Base-by-base conservation (phyloP, 768 basidiomycete genomes). In the Termitomyces heimii region DNA sequence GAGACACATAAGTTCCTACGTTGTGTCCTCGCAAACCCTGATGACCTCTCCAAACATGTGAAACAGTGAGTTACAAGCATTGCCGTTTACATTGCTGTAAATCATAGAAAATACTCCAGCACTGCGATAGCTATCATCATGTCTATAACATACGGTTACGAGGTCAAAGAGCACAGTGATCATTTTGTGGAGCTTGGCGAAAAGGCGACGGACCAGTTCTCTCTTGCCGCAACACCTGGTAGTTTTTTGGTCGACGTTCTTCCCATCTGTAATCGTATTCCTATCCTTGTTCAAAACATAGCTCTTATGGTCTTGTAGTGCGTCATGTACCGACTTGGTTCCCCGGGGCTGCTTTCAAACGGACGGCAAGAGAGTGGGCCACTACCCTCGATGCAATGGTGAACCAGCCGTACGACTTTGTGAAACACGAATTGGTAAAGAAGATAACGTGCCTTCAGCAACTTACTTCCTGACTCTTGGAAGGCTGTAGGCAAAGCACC, bases 141-240 rank as follows among this genome's bases (percentile, higher is more conserved):
- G 29, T 29, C 29, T 29, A 29, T 29, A 29, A 29, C 29, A 29
- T 29, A 29, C 29, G 29, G 29, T 82, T 82, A 82, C 65, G 74
- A 80, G 60, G 77, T 77, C 51, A 74, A 76, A 58, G 78, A 80
- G 61, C 65, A 66, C 45, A 68, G 74, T 49, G 81, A 83, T 62
- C 79, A 80, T 9, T 78, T 81, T 59, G 73, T 83, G n/a, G n/a
- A n/a, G n/a, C n/a, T n/a, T n/a, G n/a, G n/a, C n/a, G n/a, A n/a
- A n/a, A n/a, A n/a, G n/a, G 24, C 80, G 18, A 82, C 77, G 8
- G 74, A 78, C 54, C 79, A 82, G 62, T 83, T 83, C 58, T 77
- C 81, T 43, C 70, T 79, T 22, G 70, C 80, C 22, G 78, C 79
- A 34, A 74, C 75, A 28, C 80, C 81, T 43, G 80, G 80, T 14